Conservation (phyloP, 768 basidiomycete genomes). For the Pleurotus ostreatus region DNA sequence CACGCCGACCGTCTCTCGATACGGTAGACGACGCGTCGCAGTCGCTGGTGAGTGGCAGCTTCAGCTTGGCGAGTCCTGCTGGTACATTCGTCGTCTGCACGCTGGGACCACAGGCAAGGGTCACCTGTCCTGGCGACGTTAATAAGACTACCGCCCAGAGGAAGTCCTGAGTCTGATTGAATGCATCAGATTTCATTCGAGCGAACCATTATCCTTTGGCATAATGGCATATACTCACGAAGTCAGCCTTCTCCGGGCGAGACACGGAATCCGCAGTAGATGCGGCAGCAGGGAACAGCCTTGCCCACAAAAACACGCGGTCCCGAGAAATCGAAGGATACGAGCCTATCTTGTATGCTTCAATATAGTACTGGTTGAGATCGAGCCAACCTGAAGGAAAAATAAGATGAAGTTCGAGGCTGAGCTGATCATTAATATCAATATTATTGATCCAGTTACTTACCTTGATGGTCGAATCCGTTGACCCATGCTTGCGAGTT, state of each 20-base stretch:
- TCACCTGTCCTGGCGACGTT: constrained; percentile 51
- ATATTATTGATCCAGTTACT: constrained; percentile 2
- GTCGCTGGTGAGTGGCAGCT: constrained; percentile 49
- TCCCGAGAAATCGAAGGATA: constrained; percentile 59
- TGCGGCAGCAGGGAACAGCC: constrained; percentile 58
- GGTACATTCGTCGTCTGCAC: constrained; percentile 43
- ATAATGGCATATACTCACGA: neutral
- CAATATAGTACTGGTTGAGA: constrained; percentile 61
- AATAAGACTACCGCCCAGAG: constrained; percentile 70
- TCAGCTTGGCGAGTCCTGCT: constrained; percentile 59
- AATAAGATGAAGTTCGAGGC: constrained; percentile 6
- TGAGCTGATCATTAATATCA: neutral
- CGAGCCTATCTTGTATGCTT: constrained; percentile 67
- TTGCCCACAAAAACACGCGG: constrained; percentile 65
- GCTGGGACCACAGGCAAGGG: constrained; percentile 44
- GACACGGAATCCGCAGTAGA: constrained; percentile 51
- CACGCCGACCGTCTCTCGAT: constrained; percentile 38
- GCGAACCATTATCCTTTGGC: neutral
- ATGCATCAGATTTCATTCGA: neutral
- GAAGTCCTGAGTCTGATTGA: constrained; percentile 50
- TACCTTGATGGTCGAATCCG: constrained; percentile 55
- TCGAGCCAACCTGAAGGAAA: constrained; percentile 52
- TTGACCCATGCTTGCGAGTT: constrained; percentile 70
- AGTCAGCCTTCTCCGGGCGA: constrained; percentile 31
- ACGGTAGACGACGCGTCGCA: constrained; percentile 49